Evolutionary conservation across 2,329 filamentous ascomycete genomes (phyloP), one percentile per base, ranked within the genome.

Genomic region (Camillea tinctor): DNA sequence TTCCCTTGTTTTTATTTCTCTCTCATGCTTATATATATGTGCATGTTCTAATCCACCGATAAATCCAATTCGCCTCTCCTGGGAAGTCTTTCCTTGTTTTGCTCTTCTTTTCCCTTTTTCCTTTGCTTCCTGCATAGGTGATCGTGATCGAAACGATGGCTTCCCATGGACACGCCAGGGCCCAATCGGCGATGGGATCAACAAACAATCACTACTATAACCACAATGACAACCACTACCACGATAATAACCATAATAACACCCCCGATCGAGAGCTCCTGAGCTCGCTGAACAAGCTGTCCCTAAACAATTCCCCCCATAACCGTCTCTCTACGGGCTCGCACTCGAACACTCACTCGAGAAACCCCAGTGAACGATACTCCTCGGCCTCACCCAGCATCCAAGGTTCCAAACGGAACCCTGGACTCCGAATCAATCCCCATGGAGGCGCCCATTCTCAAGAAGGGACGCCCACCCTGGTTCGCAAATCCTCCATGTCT

Each of bases 401-500:
- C 67, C 58, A 76, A 69, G 65, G 71, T 67, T 63, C 76, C 65
- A 63, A 79, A 73, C 67, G 79, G 71, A 70, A 82, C 71, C 76
- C 81, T 68, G 56, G 81, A 71, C 62, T 71, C 68, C 70, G 68
- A 48, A 58, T 70, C 8, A 67, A 67, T 22, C 65, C 71, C 15
- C 69, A 66, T 60, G 73, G 76, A 8, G 50, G 63, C 20, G 73
- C 76, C 15, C 76, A 77, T 11, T 80, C 81, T 4, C 75, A 79
- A 57, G 78, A 81, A 4, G 75, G 73, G 20, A 84, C 83, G 2
- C 83, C 84, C 1, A 76, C 78, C 0, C 74, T 87, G 5, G 72
- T 84, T 48, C 79, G 82, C 24, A 87, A 86, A 67, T 78, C 84
- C 1, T 87, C 84, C 2, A 80, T 80, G 65, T 86, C 81, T 70